phyloP scores from a whole-genome alignment of 2,329 filamentous ascomycete genomes.

The Setomelanomma holmii region DNA sequence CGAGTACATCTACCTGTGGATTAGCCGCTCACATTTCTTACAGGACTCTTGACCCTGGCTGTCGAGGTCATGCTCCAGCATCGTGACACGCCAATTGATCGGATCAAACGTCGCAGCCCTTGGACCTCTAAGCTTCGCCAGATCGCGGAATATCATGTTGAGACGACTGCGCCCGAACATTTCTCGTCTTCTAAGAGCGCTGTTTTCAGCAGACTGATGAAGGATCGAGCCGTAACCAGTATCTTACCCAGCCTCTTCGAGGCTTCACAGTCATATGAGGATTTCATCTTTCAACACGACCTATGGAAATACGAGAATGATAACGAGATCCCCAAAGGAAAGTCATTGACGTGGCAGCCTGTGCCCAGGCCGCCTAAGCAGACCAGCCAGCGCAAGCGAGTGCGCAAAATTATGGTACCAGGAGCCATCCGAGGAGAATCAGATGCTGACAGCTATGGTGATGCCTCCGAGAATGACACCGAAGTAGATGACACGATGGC shows the following conservation, averaged over 20 bases:
- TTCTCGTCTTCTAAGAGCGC: conserved; percentile 37
- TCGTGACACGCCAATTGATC: conserved; percentile 24
- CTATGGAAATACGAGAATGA: conserved; percentile 28
- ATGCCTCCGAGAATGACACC: conserved; percentile 27
- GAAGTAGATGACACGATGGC: conserved; percentile 27
- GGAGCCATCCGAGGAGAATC: conserved; percentile 1
- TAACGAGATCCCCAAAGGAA: conserved; percentile 19
- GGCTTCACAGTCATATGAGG: conserved; percentile 36
- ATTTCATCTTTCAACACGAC: conserved; percentile 32
- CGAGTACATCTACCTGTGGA: conserved; percentile 1
- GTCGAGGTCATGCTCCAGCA: conserved; percentile 42
- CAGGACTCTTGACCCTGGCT: conserved; percentile 35
- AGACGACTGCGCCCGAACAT: conserved; percentile 26
- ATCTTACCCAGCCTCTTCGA: conserved; percentile 41
- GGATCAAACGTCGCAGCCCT: conserved; percentile 26
- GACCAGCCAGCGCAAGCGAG: conserved; percentile 15
- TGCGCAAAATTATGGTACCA: conserved; percentile 5
- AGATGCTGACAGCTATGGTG: conserved; percentile 5
- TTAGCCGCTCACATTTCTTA: neutral
- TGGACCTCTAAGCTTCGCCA: conserved; percentile 36
- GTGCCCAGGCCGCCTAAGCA: conserved; percentile 26
- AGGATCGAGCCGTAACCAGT: conserved; percentile 28
- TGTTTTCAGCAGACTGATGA: conserved; percentile 34
- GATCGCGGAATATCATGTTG: conserved; percentile 26
- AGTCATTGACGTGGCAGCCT: conserved; percentile 30